Conservation (phyloP, 257 asterid genomes). For the Solanum infundibuliforme region DNA sequence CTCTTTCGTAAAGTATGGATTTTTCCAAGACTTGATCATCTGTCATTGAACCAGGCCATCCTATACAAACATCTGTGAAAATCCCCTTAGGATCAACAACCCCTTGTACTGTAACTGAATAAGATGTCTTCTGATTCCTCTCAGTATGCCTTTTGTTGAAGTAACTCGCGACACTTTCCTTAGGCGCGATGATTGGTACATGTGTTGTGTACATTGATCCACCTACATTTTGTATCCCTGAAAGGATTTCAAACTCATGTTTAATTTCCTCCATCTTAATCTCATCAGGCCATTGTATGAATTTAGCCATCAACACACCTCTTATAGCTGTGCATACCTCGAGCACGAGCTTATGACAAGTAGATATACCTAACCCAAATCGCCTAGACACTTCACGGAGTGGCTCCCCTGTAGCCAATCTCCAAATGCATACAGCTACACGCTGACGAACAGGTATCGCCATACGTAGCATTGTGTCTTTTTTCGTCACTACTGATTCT, state of each 20-base stretch:
- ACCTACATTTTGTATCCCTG: slow-evolving; percentile 43
- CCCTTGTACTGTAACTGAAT: slow-evolving; percentile 76
- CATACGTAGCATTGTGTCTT: slow-evolving; percentile 71
- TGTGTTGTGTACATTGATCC: slow-evolving; percentile 77
- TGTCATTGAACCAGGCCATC: slow-evolving; percentile 91
- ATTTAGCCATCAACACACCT: slow-evolving; percentile 56
- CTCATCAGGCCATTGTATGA: slow-evolving; percentile 68
- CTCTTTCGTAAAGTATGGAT: slow-evolving; percentile 62
- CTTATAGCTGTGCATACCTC: slow-evolving; percentile 74
- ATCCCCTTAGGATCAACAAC: slow-evolving; percentile 53
- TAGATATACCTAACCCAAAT: slow-evolving; percentile 81
- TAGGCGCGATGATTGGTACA: slow-evolving; percentile 72
- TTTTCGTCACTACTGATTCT: slow-evolving; percentile 55
- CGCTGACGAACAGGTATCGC: slow-evolving; percentile 90
- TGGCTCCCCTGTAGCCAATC: slow-evolving; percentile 85
- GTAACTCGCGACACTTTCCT: slow-evolving; percentile 37
- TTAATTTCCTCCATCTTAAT: slow-evolving; percentile 18
- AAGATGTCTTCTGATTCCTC: slow-evolving; percentile 64
- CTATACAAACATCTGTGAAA: slow-evolving; percentile 71
- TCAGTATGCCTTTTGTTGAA: slow-evolving; percentile 75
- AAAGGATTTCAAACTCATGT: slow-evolving; percentile 21
- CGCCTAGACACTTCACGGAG: slow-evolving; percentile 78
- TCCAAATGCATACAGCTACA: slow-evolving; percentile 82
- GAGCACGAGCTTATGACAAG: slow-evolving; percentile 79
- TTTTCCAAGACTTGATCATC: slow-evolving; percentile 70